Percentiles rank a stretch among this genome's conserved stretches.
phyloP scores from a whole-genome alignment of 371 early-diverging fungal species.

The Apophysomyces sp. region DNA sequence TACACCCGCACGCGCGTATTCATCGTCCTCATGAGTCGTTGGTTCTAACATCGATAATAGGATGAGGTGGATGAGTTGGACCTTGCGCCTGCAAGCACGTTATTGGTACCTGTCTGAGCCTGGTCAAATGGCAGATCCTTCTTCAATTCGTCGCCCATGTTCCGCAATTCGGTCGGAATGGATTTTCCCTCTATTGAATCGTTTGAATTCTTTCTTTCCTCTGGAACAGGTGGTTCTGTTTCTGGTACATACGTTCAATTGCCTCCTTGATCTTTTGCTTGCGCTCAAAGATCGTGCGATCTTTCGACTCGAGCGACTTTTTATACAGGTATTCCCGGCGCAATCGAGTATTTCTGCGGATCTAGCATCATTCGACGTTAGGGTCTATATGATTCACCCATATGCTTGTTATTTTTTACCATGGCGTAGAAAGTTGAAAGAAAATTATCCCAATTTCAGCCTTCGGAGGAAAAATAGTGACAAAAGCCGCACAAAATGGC shows the following conservation, averaged over 20 bases:
- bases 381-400: too few relatives aligned
- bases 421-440: neutral
- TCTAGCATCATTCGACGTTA: slow-evolving; percentile 35
- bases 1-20: slow-evolving; percentile 93
- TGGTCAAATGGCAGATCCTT: slow-evolving; percentile 89
- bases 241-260: slow-evolving; percentile 63
- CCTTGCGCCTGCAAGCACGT: neutral
- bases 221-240: slow-evolving; percentile 51
- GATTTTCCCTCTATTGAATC: slow-evolving; percentile 73
- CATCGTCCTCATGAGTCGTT: slow-evolving; percentile 91
- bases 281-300: slow-evolving; percentile 85
- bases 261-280: slow-evolving; percentile 94
- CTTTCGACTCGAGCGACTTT: slow-evolving; percentile 92
- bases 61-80: neutral
- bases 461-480: neutral
- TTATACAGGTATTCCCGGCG: slow-evolving; percentile 94
- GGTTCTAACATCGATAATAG: slow-evolving; percentile 46
- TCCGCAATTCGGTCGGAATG: slow-evolving; percentile 80
- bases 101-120: slow-evolving; percentile 70
- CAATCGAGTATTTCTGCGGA: slow-evolving; percentile 80
- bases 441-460: too few relatives aligned
- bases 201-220: neutral
- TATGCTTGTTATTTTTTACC: neutral
- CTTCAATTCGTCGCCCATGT: slow-evolving; percentile 72
- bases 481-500: neutral